Evolutionary conservation across 148 eudicot genomes (phyloP).

Genomic region (Pouteria glomerata): DNA sequence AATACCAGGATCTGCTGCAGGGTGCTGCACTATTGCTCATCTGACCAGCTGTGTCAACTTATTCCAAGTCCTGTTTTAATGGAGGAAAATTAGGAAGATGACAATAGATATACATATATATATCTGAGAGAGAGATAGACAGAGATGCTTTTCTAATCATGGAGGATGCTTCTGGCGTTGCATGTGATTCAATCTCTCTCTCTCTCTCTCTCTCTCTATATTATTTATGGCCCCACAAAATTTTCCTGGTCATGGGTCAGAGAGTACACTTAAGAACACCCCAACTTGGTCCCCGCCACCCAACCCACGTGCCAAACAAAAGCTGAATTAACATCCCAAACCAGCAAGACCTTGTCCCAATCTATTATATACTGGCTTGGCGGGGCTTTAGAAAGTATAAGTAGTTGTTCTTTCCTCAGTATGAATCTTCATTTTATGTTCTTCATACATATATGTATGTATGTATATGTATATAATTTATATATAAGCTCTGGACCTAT

Average conservation of each 20-base stretch:
- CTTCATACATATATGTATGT: not conserved
- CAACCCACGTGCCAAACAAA: slow-evolving; percentile 30
- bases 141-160: slow-evolving; percentile 20
- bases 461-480: not conserved
- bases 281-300: slow-evolving; percentile 25
- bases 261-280: slow-evolving; percentile 14
- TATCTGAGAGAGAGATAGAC: slow-evolving; percentile 14
- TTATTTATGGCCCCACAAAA: slow-evolving; percentile 16
- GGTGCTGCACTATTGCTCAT: slow-evolving; percentile 49
- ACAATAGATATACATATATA: slow-evolving; percentile 6
- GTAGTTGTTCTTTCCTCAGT: slow-evolving; percentile 5
- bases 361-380: slow-evolving; percentile 14
- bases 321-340: slow-evolving; percentile 9
- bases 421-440: not conserved
- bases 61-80: slow-evolving; percentile 10
- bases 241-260: slow-evolving; percentile 36
- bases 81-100: slow-evolving; percentile 11
- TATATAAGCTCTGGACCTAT: slow-evolving; percentile 19
- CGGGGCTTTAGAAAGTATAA: slow-evolving; percentile 3
- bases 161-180: slow-evolving; percentile 18
- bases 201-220: slow-evolving; percentile 24
- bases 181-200: slow-evolving; percentile 16
- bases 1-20: slow-evolving; percentile 49
- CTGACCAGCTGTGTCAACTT: slow-evolving; percentile 4
- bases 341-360: slow-evolving; percentile 11